Evolutionary conservation across 2,329 filamentous ascomycete species (phyloP).

Genomic region (Aspergillus amoenus): DNA sequence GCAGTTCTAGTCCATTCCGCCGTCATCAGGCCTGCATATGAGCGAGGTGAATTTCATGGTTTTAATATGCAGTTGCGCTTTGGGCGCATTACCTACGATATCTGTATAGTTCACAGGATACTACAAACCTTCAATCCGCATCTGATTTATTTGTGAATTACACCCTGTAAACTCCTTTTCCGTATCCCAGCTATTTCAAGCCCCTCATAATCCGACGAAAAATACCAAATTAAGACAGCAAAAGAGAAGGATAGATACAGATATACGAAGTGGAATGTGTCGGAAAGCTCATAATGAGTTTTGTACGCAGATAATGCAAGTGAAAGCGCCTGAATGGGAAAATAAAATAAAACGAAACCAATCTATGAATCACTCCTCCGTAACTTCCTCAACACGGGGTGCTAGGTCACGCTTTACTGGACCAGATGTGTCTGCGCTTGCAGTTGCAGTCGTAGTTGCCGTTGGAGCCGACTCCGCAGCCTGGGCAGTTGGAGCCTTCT

Average conservation of each 20-base stretch:
- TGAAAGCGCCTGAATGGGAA: not conserved
- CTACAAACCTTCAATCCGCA: not conserved
- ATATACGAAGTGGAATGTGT: not conserved
- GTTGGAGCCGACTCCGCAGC: slow-evolving; percentile 21
- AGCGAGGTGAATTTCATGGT: no score
- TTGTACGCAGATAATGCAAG: not conserved
- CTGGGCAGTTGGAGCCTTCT: slow-evolving; percentile 21
- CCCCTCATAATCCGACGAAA: not conserved
- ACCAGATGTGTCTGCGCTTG: slow-evolving; percentile 34
- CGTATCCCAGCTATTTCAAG: not conserved
- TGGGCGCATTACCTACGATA: not conserved
- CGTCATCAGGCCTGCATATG: not conserved
- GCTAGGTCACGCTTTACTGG: slow-evolving; percentile 41
- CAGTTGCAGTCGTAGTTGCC: slow-evolving; percentile 38
- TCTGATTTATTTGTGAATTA: not conserved
- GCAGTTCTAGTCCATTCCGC: not conserved
- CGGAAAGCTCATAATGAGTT: not conserved
- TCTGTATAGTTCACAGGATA: not conserved
- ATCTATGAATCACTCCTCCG: slow-evolving; percentile 33
- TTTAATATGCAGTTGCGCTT: no score
- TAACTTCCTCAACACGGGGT: slow-evolving; percentile 48
- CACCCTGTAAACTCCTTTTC: slow-evolving; percentile 2
- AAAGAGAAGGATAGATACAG: not conserved
- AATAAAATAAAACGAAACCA: not conserved
- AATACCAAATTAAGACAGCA: not conserved